Conservation (phyloP, 768 basidiomycete species). For the Rhodotorula diobovata region DNA sequence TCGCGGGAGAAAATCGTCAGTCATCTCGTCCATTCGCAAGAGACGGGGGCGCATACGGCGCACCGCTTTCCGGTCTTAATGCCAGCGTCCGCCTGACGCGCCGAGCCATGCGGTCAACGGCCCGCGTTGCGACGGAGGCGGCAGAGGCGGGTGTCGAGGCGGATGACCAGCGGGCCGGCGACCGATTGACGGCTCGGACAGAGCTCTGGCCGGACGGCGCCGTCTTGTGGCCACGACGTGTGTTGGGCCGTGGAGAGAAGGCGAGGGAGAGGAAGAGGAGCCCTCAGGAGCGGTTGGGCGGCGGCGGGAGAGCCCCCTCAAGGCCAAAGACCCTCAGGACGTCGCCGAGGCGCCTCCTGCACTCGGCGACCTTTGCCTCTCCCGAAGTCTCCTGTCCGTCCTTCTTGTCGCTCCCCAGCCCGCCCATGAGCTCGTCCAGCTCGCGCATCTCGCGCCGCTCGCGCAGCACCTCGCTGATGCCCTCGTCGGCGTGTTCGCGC, state of each 20-base stretch:
- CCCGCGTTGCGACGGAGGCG: too few species aligned
- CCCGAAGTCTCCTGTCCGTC: not conserved
- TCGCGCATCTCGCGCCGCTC: constrained; percentile 36
- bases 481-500: constrained; percentile 44
- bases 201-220: too few species aligned
- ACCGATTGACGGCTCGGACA: too few species aligned
- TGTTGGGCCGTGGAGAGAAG: not conserved
- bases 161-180: too few species aligned
- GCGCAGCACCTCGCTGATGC: constrained; percentile 27
- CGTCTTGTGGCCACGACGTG: too few species aligned
- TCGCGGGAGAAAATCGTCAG: too few species aligned
- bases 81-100: too few species aligned
- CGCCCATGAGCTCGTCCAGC: constrained; percentile 32
- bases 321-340: constrained; percentile 26
- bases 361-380: constrained; percentile 16
- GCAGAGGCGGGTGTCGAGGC: too few species aligned
- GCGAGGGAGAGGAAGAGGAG: not conserved
- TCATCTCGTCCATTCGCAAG: too few species aligned
- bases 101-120: too few species aligned
- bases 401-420: constrained; percentile 2
- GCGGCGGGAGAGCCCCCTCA: constrained; percentile 13
- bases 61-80: too few species aligned
- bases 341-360: constrained; percentile 5
- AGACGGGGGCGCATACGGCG: too few species aligned
- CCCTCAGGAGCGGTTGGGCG: constrained; percentile 11